Evolutionary conservation across 257 asterid species (phyloP).

Genomic region (Solanum appendiculatum): DNA sequence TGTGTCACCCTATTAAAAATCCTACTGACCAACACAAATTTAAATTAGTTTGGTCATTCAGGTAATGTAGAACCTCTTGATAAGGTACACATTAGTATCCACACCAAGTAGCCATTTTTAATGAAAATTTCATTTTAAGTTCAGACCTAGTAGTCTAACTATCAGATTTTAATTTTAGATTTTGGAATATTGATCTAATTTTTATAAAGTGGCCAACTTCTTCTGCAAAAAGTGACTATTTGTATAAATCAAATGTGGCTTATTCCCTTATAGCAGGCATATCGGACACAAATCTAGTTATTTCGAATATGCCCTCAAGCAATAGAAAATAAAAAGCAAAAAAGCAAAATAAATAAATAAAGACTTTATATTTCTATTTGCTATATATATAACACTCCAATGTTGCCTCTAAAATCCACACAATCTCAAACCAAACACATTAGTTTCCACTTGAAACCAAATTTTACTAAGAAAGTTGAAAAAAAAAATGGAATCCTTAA

Average conservation of each 20-base stretch:
- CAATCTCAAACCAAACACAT: not conserved
- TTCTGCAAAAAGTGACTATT: not conserved
- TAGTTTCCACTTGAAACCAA: not conserved
- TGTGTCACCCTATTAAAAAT: not conserved
- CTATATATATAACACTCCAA: not conserved
- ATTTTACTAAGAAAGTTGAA: not conserved
- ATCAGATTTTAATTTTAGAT: not conserved
- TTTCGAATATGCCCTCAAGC: not conserved
- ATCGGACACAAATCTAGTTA: not conserved
- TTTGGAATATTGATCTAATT: not conserved
- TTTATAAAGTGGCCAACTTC: not conserved
- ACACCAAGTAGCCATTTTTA: not conserved
- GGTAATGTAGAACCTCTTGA: not conserved
- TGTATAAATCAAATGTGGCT: not conserved
- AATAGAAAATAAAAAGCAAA: not conserved
- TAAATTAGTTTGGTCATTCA: not conserved
- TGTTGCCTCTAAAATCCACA: not conserved
- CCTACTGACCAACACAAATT: not conserved
- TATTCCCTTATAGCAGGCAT: not conserved
- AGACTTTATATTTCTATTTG: not conserved
- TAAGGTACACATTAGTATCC: not conserved
- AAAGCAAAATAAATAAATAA: not conserved
- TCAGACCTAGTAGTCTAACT: not conserved
- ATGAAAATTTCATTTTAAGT: not conserved
- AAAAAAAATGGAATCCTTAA: slow-evolving; percentile 17